These are phyloP conservation scores for Phylloporus arenicola DNA, from an alignment of 768 basidiomycete species.

Conservation along the genomic window DNA sequence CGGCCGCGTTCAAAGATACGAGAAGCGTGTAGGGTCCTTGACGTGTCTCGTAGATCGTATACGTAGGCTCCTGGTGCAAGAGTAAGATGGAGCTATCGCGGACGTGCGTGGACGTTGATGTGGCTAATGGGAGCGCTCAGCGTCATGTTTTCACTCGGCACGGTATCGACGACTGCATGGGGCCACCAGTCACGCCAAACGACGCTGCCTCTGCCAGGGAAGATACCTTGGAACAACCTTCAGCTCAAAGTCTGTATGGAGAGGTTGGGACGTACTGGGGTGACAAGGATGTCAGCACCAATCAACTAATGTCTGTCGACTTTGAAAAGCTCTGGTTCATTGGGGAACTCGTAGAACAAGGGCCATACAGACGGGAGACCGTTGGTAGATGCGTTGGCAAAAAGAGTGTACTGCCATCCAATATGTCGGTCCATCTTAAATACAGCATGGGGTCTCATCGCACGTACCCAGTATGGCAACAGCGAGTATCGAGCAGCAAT, in stretches of 20 bases:
- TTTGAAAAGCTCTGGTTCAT: constrained; percentile 58
- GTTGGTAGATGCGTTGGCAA: constrained; percentile 57
- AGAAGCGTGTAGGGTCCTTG: constrained; percentile 58
- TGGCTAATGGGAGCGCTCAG: constrained; percentile 66
- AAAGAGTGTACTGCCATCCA: constrained; percentile 56
- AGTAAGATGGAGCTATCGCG: constrained; percentile 65
- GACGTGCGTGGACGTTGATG: constrained; percentile 72
- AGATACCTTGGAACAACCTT: constrained; percentile 37
- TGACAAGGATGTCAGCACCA: constrained; percentile 66
- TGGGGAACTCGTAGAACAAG: constrained; percentile 74
- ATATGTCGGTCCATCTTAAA: background rate
- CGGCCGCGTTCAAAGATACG: constrained; percentile 45
- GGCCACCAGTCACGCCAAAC: constrained; percentile 75
- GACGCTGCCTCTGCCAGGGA: constrained; percentile 36
- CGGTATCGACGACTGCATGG: constrained; percentile 47
- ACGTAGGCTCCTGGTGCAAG: constrained; percentile 55
- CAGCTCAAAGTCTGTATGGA: background rate
- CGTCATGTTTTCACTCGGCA: constrained; percentile 39
- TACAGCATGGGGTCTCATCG: background rate
- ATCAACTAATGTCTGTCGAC: constrained; percentile 69
- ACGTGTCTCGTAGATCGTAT: constrained; percentile 64
- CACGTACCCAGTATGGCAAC: constrained; percentile 72
- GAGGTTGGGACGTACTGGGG: no score
- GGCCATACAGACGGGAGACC: constrained; percentile 73
- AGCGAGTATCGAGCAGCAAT: constrained; percentile 67